Percentiles rank a stretch among this genome's conserved stretches.
phyloP scores from a whole-genome alignment of 148 eudicot genomes.

The Rhododendron simsii region DNA sequence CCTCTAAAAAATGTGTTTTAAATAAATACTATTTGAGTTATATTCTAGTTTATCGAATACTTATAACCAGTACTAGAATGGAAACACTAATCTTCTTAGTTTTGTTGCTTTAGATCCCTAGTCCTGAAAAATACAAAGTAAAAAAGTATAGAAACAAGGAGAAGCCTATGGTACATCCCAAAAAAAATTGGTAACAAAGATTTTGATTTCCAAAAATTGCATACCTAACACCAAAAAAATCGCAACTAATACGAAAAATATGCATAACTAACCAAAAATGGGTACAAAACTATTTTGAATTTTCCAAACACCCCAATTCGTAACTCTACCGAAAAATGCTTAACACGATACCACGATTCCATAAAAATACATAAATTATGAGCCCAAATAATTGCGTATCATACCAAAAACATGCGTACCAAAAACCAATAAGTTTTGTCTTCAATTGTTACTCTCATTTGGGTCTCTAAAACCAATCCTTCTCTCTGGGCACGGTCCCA shows the following conservation, averaged over 20 bases:
- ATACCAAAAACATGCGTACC: neutral
- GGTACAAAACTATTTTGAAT: neutral
- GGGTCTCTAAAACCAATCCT: neutral
- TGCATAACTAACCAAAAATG: neutral
- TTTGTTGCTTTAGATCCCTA: neutral
- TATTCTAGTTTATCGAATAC: neutral
- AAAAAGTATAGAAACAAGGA: neutral
- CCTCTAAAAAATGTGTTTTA: neutral
- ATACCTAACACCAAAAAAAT: too few species aligned
- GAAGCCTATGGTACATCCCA: neutral
- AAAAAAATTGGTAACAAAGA: neutral
- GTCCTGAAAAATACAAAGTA: neutral
- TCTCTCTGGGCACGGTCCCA: neutral
- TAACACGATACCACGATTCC: neutral
- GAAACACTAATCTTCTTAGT: neutral
- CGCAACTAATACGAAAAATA: neutral
- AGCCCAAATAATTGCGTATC: neutral
- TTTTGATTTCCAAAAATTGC: neutral
- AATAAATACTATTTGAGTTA: neutral
- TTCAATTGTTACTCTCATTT: neutral
- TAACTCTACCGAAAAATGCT: neutral
- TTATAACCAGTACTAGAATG: neutral
- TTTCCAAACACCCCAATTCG: neutral
- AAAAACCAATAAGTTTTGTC: neutral
- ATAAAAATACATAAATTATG: neutral